phyloP scores from a whole-genome alignment of 2,329 filamentous ascomycete genomes.

The Apiospora hydei region DNA sequence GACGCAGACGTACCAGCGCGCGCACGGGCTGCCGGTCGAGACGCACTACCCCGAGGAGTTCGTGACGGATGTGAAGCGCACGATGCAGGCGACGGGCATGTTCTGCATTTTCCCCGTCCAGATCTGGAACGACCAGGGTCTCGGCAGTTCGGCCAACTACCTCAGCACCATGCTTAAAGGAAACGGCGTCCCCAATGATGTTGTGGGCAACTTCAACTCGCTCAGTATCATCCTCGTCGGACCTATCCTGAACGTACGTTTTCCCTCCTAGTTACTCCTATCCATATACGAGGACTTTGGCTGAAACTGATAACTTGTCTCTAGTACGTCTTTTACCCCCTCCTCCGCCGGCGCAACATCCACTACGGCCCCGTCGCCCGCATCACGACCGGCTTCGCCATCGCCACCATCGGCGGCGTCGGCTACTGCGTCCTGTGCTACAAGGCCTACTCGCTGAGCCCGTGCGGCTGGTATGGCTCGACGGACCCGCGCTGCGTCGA shows the following conservation, averaged over 20 bases:
- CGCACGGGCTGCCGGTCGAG: constrained; percentile 45
- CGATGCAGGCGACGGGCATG: constrained; percentile 67
- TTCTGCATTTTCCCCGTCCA: constrained; percentile 58
- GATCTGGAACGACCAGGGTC: constrained; percentile 55
- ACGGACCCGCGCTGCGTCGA: constrained; percentile 39
- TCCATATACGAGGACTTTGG: no score
- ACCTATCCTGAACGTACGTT: constrained; percentile 50
- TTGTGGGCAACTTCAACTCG: constrained; percentile 58
- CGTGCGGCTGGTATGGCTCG: constrained; percentile 50
- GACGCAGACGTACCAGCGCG: constrained; percentile 60
- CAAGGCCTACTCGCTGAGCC: constrained; percentile 50
- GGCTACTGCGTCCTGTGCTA: constrained; percentile 50
- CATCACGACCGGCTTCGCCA: constrained; percentile 57
- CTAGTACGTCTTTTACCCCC: constrained; percentile 53
- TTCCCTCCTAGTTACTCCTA: no score
- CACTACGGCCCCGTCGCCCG: constrained; percentile 56
- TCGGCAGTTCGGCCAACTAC: constrained; percentile 58
- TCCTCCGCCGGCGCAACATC: constrained; percentile 49
- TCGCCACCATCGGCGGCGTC: constrained; percentile 56
- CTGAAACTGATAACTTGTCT: no score
- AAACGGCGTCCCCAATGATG: constrained; percentile 58
- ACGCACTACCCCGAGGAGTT: constrained; percentile 69
- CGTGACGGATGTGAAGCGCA: constrained; percentile 69
- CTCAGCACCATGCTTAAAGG: constrained; percentile 56
- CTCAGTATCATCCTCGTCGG: constrained; percentile 54